Evolutionary conservation across 1,284 basidiomycete species (phyloP).

Genomic region (Sanghuangporus weigelae): DNA sequence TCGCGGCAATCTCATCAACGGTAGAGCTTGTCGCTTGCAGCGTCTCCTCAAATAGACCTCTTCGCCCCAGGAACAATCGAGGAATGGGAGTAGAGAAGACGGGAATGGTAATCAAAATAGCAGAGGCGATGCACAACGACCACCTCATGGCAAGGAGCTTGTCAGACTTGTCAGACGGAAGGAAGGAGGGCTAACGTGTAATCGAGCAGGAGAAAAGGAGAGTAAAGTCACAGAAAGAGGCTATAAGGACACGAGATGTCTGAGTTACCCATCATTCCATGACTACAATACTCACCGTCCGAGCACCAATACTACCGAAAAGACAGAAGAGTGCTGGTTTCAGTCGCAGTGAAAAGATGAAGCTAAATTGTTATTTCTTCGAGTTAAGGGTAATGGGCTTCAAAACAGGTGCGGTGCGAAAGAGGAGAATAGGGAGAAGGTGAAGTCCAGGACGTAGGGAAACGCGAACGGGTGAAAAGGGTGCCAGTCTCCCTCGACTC

Average conservation of each 20-base stretch:
- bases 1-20: slow-evolving; percentile 11
- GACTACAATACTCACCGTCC: slow-evolving; percentile 3
- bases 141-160: slow-evolving; percentile 10
- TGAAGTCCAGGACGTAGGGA: neutral
- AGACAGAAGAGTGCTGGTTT: neutral
- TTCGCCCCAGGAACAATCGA: slow-evolving; percentile 10
- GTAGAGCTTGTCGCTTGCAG: slow-evolving; percentile 12
- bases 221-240: neutral
- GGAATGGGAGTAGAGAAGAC: slow-evolving; percentile 18
- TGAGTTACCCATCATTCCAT: neutral
- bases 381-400: too few species aligned
- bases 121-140: slow-evolving; percentile 12
- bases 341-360: too few species aligned
- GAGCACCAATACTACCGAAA: neutral
- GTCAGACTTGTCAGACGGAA: neutral
- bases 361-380: too few species aligned
- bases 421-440: neutral
- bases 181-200: neutral
- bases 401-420: neutral
- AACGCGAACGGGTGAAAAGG: neutral
- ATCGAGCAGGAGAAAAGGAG: neutral
- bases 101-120: slow-evolving; percentile 17
- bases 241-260: neutral
- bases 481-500: neutral
- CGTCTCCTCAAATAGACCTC: slow-evolving; percentile 17